These are phyloP conservation scores for Hamigera avellanea DNA, from an alignment of 495 filamentous ascomycete genomes.

Conservation along the genomic window DNA sequence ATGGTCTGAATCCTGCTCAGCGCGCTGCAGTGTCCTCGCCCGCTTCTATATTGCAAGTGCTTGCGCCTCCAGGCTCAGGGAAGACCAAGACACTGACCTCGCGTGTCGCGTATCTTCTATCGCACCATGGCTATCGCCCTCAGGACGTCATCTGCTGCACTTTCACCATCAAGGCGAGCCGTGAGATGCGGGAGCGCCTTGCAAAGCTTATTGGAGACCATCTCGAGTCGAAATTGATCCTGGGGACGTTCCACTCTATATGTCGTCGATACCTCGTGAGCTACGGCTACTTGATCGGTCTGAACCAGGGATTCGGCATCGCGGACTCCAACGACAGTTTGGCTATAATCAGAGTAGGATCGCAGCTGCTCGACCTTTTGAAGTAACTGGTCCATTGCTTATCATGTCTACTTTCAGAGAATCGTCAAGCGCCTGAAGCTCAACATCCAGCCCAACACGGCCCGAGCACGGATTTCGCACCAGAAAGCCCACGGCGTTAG, in stretches of 20 bases:
- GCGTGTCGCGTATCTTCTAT: constrained; percentile 86
- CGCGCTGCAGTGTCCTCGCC: constrained; percentile 71
- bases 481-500: constrained; percentile 64
- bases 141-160: constrained; percentile 95
- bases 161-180: constrained; percentile 93
- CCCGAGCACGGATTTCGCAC: constrained; percentile 69
- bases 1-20: constrained; percentile 77
- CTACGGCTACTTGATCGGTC: constrained; percentile 78
- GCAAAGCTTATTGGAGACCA: constrained; percentile 66
- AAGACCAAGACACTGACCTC: constrained; percentile 97
- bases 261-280: constrained; percentile 71
- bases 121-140: constrained; percentile 63
- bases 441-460: constrained; percentile 55
- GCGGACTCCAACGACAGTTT: constrained; percentile 77
- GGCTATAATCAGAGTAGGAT: constrained; percentile 48
- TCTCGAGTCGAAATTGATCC: constrained; percentile 62
- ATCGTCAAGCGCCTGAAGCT: constrained; percentile 67
- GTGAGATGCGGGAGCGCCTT: constrained; percentile 90
- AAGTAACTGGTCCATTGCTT: constrained; percentile 2
- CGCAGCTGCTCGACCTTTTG: background rate
- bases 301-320: constrained; percentile 81
- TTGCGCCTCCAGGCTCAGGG: constrained; percentile 78
- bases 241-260: constrained; percentile 96
- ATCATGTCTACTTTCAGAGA: constrained; percentile 29
- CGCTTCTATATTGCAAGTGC: constrained; percentile 72